A percentile compares a stretch with the other conserved stretches of the same genome.
These are phyloP conservation scores for Desmodesmus armatus DNA, from an alignment of 139 green algal species.

Conservation along the genomic window DNA sequence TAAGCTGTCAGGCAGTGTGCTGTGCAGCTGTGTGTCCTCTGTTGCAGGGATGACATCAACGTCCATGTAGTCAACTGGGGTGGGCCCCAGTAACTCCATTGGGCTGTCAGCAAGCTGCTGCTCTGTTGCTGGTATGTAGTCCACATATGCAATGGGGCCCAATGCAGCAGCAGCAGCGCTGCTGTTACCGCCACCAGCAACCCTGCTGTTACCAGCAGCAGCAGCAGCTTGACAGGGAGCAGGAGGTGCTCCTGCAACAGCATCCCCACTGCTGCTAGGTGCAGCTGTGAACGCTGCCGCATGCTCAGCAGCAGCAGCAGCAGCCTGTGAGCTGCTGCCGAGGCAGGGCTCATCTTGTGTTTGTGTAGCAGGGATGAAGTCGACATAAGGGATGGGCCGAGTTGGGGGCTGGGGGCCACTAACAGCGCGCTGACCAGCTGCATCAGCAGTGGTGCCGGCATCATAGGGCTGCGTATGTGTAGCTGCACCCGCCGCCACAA, in stretches of 20 bases:
- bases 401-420: no score
- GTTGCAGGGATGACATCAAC: not conserved
- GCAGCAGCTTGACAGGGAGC: not conserved
- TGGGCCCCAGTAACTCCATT: not conserved
- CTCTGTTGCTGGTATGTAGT: constrained; percentile 19
- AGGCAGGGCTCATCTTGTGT: not conserved
- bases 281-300: not conserved
- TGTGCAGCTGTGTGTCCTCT: no score
- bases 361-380: not conserved
- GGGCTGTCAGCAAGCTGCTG: no score
- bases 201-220: not conserved
- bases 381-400: not conserved
- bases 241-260: not conserved
- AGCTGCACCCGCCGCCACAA: not conserved
- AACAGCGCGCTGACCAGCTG: not conserved
- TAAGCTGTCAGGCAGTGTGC: no score
- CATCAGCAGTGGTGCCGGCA: not conserved
- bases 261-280: not conserved
- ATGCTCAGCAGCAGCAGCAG: not conserved
- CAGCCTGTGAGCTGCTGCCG: not conserved
- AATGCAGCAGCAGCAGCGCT: not conserved
- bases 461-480: not conserved
- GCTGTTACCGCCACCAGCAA: not conserved
- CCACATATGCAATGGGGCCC: not conserved
- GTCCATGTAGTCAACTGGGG: not conserved